Conservation (phyloP, 139 green algal species). For the Penium margaritaceum region DNA sequence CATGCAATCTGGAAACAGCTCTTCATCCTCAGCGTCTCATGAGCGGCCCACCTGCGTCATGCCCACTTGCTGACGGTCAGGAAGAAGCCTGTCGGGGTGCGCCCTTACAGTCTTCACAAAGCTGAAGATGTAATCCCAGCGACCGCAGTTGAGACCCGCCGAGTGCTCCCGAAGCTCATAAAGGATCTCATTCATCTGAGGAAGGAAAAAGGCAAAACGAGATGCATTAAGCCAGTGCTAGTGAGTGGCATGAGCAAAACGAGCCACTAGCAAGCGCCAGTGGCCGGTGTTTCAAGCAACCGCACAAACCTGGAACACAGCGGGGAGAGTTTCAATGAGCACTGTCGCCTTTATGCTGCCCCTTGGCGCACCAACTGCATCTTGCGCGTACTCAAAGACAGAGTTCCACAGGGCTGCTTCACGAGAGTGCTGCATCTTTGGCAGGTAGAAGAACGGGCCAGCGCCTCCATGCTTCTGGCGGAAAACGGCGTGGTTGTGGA, state of each 20-base stretch:
- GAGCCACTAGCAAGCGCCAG: too few species aligned
- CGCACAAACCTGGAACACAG: too few species aligned
- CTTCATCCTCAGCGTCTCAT: too few species aligned
- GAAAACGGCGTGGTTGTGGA: constrained; percentile 62
- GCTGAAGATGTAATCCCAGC: constrained; percentile 87
- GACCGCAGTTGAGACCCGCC: constrained; percentile 77
- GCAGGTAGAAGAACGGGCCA: constrained; percentile 81
- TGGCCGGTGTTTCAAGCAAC: too few species aligned
- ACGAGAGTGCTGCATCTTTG: constrained; percentile 82
- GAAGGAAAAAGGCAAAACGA: too few species aligned
- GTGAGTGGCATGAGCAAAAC: too few species aligned
- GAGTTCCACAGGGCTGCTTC: constrained; percentile 58
- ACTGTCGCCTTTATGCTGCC: constrained; percentile 74
- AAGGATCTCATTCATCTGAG: constrained; percentile 90
- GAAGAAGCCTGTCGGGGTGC: constrained; percentile 67
- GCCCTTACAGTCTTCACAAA: constrained; percentile 79
- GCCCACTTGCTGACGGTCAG: constrained; percentile 63
- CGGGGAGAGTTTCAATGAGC: constrained; percentile 81
- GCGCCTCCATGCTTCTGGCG: constrained; percentile 45
- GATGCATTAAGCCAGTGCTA: too few species aligned
- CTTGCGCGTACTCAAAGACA: constrained; percentile 52
- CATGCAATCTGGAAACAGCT: too few species aligned
- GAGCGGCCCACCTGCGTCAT: too few species aligned
- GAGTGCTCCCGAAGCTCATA: constrained; percentile 78
- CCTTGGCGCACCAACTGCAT: constrained; percentile 57